A percentile compares a stretch with the other conserved stretches of the same genome.
Conservation (phyloP, 2,329 filamentous ascomycete species). For the Colletotrichum sp. region DNA sequence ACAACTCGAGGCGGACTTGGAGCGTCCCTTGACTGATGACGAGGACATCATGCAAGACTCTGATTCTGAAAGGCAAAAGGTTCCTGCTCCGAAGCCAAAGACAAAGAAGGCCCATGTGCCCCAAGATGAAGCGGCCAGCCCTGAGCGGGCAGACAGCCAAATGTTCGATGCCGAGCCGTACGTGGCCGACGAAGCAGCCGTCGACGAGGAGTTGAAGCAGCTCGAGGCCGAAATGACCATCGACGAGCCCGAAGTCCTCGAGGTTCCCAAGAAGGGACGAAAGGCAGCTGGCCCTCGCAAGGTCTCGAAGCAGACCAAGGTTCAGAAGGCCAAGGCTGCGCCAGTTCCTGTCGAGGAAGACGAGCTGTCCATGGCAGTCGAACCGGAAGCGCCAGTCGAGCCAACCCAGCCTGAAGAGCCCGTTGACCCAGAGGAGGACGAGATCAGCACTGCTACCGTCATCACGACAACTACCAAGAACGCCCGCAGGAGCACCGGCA, state of each 20-base stretch:
- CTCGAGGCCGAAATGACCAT: conserved; percentile 53
- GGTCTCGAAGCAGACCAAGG: conserved; percentile 55
- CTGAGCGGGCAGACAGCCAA: conserved; percentile 42
- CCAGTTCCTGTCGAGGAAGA: conserved; percentile 20
- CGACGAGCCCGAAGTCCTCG: conserved; percentile 38
- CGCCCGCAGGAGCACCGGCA: conserved; percentile 1
- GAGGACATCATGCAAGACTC: conserved; percentile 54
- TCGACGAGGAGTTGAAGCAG: conserved; percentile 56
- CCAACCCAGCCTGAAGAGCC: conserved; percentile 11
- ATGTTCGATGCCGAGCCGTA: conserved; percentile 58
- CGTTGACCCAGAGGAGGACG: conserved; percentile 33
- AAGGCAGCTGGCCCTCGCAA: conserved; percentile 56
- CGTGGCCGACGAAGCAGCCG: conserved; percentile 49
- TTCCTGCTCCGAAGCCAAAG: conserved; percentile 32
- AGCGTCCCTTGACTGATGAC: conserved; percentile 59
- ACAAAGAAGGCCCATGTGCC: conserved; percentile 31
- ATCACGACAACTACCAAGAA: conserved; percentile 39
- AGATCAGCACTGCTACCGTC: conserved; percentile 48
- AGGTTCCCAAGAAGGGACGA: conserved; percentile 59
- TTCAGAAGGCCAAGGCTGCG: conserved; percentile 46
- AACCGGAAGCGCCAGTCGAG: not conserved
- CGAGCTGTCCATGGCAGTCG: conserved; percentile 25
- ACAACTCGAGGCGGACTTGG: conserved; percentile 69
- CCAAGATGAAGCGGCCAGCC: conserved; percentile 27
- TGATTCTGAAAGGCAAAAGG: conserved; percentile 47